These are phyloP conservation scores for Ophiosphaerella narmari DNA, from an alignment of 2,329 filamentous ascomycete species.

Conservation along the genomic window DNA sequence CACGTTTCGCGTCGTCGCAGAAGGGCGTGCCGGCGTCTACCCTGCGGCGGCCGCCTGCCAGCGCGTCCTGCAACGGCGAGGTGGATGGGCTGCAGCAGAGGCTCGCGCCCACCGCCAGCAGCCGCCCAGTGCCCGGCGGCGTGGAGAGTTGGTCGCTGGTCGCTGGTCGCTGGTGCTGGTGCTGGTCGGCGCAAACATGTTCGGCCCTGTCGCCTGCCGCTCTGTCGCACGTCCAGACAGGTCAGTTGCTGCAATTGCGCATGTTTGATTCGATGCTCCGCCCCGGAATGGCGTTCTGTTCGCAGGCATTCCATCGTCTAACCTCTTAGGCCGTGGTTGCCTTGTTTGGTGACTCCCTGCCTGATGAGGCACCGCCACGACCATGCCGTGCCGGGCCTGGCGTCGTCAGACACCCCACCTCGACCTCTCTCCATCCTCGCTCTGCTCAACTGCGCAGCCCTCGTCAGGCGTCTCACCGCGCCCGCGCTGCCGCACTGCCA, in stretches of 20 bases:
- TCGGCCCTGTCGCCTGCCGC: constrained; percentile 4
- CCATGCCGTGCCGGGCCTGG: constrained; percentile 21
- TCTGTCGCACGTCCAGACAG: constrained; percentile 15
- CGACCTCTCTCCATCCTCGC: constrained; percentile 1
- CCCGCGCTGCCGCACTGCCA: neutral
- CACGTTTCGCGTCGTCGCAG: constrained; percentile 23
- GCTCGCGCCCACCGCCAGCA: constrained; percentile 19
- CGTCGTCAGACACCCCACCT: constrained; percentile 8
- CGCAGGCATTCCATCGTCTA: constrained; percentile 17
- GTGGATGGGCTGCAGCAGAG: constrained; percentile 7
- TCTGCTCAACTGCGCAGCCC: constrained; percentile 26
- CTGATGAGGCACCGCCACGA: constrained; percentile 20
- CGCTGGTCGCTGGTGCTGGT: too few relatives aligned
- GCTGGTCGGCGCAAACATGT: constrained; percentile 15
- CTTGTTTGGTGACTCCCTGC: constrained; percentile 8
- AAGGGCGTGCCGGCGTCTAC: constrained; percentile 8
- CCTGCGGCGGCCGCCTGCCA: constrained; percentile 19
- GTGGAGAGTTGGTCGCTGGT: neutral
- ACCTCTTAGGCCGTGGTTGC: constrained; percentile 21
- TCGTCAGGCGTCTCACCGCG: constrained; percentile 24
- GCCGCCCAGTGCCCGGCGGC: constrained; percentile 18
- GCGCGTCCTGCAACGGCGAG: constrained; percentile 8
- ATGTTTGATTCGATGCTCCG: constrained; percentile 20
- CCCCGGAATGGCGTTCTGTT: constrained; percentile 23
- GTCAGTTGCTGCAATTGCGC: constrained; percentile 11